phyloP scores from a whole-genome alignment of 257 asterid species.

The Solanum appendiculatum region DNA sequence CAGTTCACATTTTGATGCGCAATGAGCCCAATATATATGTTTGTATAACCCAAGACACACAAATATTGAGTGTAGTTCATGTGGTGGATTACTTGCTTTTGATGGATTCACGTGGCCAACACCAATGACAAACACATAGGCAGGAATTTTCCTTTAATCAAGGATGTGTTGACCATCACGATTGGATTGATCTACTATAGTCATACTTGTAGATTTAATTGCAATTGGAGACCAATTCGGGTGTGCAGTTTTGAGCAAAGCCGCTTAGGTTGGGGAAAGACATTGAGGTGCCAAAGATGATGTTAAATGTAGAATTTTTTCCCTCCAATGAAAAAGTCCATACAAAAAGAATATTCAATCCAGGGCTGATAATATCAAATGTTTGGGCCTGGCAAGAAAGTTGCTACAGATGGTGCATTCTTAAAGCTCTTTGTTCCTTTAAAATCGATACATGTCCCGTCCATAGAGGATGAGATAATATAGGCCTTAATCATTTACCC shows the following conservation, averaged over 20 bases:
- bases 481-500: constrained; percentile 15
- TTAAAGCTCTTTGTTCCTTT: constrained; percentile 11
- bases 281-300: constrained; percentile 21
- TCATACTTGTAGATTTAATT: too few relatives aligned
- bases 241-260: background rate
- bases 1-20: too few relatives aligned
- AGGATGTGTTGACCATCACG: too few relatives aligned
- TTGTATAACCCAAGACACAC: too few relatives aligned
- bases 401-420: constrained; percentile 5
- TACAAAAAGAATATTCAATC: constrained; percentile 12
- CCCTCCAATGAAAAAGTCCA: background rate
- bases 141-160: too few relatives aligned
- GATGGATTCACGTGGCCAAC: too few relatives aligned
- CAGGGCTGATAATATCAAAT: constrained; percentile 24
- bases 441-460: constrained; percentile 4
- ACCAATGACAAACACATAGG: too few relatives aligned
- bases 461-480: background rate
- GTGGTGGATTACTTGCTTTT: too few relatives aligned
- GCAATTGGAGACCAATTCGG: too few relatives aligned
- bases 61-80: too few relatives aligned
- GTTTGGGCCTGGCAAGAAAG: constrained; percentile 19
- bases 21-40: too few relatives aligned
- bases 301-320: background rate
- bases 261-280: constrained; percentile 24
- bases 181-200: too few relatives aligned